Evolutionary conservation across 352 stramenopile species (phyloP), one percentile per base, ranked within the genome.

Genomic region (Elongisporangium prolatum): DNA sequence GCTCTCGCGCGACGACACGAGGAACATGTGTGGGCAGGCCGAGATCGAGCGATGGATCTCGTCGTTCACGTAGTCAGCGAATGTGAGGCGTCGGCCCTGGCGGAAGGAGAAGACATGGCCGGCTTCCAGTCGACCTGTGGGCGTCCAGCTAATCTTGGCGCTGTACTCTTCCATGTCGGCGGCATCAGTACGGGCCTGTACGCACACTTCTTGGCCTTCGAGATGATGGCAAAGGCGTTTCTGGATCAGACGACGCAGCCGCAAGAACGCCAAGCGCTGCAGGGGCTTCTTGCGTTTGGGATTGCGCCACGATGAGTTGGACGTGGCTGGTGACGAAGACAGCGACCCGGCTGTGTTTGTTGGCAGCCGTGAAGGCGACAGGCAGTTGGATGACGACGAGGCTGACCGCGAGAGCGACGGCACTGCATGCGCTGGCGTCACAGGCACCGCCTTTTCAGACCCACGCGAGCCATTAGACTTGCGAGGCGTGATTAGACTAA

Each of bases 11-110:
- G 73, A 71, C 25, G 64, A 59, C 5, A 89, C 63, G 21, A 93
- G 66, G 44, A 79, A 89, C 52, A 93, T 77, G 68, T 93, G 79
- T 24, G 67, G 66, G 52, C 84, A 93, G 6, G 84, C 75, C 5
- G 82, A 88, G 21, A 78, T 68, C 14, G 69, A 67, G 17, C 64
- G 65, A 0, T 75, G 69, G 37, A 88, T 55, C 49, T 76, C 69
- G 24, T 71, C 58, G 18, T 65, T 47, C 18, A 90, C 84, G 54
- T 74, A 93, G 40, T 89, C 81, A 8, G 79, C 69, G 54, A 91
- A 91, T 11, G 59, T 71, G 55, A 87, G 59, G 21, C 68, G 68
- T 55, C 84, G 76, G 50, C 86, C 73, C 25, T 59, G 65, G 49
- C 60, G 57, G 70, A 86, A 82, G 14, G 60, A 71, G 22, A 70